These are phyloP conservation scores for Spencermartinsiella europaea DNA, from an alignment of 805 yeast genomes.

Conservation along the genomic window DNA sequence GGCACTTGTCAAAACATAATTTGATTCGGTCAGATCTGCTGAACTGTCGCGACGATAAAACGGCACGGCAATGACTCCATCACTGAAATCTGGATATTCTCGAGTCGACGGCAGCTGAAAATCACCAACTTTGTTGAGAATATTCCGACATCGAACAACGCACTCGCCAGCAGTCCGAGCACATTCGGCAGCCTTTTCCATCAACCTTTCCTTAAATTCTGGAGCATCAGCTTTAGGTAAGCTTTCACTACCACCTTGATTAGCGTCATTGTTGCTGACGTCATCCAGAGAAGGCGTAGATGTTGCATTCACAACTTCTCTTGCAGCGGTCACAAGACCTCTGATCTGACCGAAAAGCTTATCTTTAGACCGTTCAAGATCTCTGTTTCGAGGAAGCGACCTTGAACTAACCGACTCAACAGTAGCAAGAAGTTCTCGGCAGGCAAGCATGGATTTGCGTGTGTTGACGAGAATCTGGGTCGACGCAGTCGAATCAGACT, in stretches of 20 bases:
- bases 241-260: constrained; percentile 1
- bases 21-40: not conserved
- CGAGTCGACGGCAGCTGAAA: constrained; percentile 25
- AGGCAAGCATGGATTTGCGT: constrained; percentile 36
- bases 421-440: constrained; percentile 35
- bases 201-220: constrained; percentile 23
- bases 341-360: constrained; percentile 31
- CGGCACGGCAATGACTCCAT: constrained; percentile 17
- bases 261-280: constrained; percentile 1
- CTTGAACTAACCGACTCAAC: constrained; percentile 30
- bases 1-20: too few relatives aligned
- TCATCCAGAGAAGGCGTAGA: constrained; percentile 2
- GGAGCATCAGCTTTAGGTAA: not conserved
- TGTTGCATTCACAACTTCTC: constrained; percentile 30
- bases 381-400: constrained; percentile 25
- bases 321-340: constrained; percentile 32
- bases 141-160: constrained; percentile 26
- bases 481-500: constrained; percentile 28
- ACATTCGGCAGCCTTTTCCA: constrained; percentile 30
- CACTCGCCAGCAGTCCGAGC: constrained; percentile 32
- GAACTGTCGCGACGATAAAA: not conserved
- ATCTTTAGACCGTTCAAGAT: constrained; percentile 32
- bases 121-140: constrained; percentile 28
- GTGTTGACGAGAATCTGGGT: constrained; percentile 32
- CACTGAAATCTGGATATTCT: constrained; percentile 28